phyloP scores from a whole-genome alignment of 148 eudicot species.

The Limonium bicolor region DNA sequence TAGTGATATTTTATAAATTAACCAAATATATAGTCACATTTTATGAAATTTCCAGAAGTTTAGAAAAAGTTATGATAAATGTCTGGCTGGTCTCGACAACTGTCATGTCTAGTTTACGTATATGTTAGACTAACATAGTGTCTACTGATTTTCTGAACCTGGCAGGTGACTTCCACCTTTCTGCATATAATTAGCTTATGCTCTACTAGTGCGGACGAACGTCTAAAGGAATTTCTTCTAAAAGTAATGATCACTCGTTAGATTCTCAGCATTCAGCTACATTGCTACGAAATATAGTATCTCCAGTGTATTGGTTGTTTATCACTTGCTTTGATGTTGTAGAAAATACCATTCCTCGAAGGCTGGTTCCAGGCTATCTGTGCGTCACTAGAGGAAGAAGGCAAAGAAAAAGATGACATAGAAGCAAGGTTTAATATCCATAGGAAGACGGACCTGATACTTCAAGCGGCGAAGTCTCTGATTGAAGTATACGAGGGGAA shows the following conservation, averaged over 20 bases:
- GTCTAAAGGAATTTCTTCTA: conserved; percentile 46
- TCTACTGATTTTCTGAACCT: conserved; percentile 15
- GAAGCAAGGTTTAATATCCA: no score
- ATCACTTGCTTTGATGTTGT: no score
- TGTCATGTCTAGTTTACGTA: background rate
- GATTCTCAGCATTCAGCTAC: no score
- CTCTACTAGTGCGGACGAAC: conserved; percentile 29
- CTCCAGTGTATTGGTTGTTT: no score
- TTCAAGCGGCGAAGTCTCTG: conserved; percentile 38
- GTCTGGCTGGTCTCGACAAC: background rate
- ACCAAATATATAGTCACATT: no score
- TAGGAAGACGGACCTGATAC: conserved; percentile 22
- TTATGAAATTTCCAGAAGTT: no score
- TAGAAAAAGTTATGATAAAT: background rate
- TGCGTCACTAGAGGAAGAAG: conserved; percentile 35
- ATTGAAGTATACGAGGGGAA: conserved; percentile 37
- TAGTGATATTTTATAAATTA: no score
- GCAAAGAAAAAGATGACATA: no score
- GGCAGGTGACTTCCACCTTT: conserved; percentile 85
- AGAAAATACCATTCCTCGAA: conserved; percentile 80
- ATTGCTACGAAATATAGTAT: no score
- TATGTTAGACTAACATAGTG: no score
- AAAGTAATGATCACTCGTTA: no score
- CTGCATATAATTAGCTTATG: conserved; percentile 78
- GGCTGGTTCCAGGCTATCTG: conserved; percentile 47